A percentile compares a stretch with the other conserved stretches of the same genome.
These are phyloP conservation scores for Nicotiana obtusifolia DNA, from an alignment of 257 asterid species.

Conservation along the genomic window DNA sequence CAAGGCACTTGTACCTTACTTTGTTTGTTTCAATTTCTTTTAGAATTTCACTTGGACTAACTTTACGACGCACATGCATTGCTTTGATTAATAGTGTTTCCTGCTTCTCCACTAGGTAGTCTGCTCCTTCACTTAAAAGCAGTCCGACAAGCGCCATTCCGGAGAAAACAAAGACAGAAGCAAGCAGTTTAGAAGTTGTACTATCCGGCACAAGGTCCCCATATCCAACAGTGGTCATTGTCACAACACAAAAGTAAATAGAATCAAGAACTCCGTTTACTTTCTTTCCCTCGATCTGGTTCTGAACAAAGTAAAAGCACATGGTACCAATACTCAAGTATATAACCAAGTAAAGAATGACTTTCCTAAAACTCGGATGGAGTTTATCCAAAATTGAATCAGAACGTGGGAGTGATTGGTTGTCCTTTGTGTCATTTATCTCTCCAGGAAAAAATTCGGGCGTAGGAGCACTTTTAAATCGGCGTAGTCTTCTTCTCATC, in stretches of 20 bases:
- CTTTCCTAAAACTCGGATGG: conserved; percentile 50
- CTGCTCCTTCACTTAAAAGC: conserved; percentile 72
- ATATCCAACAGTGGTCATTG: conserved; percentile 96
- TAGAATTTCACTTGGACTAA: conserved; percentile 34
- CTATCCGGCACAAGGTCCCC: conserved; percentile 89
- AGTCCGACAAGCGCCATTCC: conserved; percentile 78
- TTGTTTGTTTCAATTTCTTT: conserved; percentile 58
- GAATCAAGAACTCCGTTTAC: conserved; percentile 66
- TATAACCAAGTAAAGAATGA: conserved; percentile 35
- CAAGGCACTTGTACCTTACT: conserved; percentile 50
- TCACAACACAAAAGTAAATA: conserved; percentile 83
- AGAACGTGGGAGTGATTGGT: conserved; percentile 17
- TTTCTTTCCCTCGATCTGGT: conserved; percentile 61
- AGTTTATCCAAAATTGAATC: conserved; percentile 35
- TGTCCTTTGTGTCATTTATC: conserved; percentile 21
- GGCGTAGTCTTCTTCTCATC: conserved; percentile 49
- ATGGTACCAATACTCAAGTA: conserved; percentile 53
- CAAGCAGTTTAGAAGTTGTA: conserved; percentile 57
- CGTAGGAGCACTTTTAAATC: conserved; percentile 71
- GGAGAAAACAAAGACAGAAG: conserved; percentile 82
- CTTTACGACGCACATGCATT: conserved; percentile 37
- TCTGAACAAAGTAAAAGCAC: conserved; percentile 57
- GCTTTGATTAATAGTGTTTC: conserved; percentile 61
- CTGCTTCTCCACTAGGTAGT: conserved; percentile 77
- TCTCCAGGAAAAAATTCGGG: conserved; percentile 47